Base-by-base conservation (phyloP, 495 filamentous ascomycete species). In the Penicillium desertorum region DNA sequence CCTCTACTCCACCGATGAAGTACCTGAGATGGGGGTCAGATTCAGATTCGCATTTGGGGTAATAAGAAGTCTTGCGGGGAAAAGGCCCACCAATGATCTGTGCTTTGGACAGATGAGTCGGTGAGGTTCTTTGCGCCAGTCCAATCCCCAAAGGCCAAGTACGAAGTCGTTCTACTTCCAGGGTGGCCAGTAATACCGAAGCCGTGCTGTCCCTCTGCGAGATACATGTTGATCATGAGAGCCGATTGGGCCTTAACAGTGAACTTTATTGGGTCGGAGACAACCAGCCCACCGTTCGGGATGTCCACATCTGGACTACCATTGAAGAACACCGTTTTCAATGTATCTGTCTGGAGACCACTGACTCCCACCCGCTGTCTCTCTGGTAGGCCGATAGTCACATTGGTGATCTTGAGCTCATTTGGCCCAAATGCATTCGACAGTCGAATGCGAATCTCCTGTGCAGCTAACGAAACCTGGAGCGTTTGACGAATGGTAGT, bases 401-500 rank as follows among this genome's bases (percentile, higher is more conserved):
- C 83, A 4, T 77, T 75, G 0, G 81, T 83, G 57, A 91, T 83
- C 34, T 81, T 78, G 3, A 90, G 70, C 64, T 84, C 77, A 48
- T 74, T 82, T 9, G 72, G 64, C 10, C 87, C 87, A 51, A 90
- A 89, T 3, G 81, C 80, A 69, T 91, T 91, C 51, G 82, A 86
- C 43, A 90, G 75, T 46, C 83, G 81, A 29, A 91, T 65, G 17
- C 87, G 83, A 51, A 89, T 76, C 22, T 78, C 64, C 7, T 79
- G 73, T 0, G 67, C 54, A 4, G 75, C 78, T 20, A 88, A 72
- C 3, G 83, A 81, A 30, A 86, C 63, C 47, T 84, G 81, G 3
- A 89, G 62, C 0, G 86, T 90, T 65, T 89, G 86, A 10, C 87
- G 83, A 51, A 89, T 74, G 2, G 87, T 88, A 17, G 83, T 78